phyloP scores from a whole-genome alignment of 345 rosid species.

The Gossypium rotundifolium region DNA sequence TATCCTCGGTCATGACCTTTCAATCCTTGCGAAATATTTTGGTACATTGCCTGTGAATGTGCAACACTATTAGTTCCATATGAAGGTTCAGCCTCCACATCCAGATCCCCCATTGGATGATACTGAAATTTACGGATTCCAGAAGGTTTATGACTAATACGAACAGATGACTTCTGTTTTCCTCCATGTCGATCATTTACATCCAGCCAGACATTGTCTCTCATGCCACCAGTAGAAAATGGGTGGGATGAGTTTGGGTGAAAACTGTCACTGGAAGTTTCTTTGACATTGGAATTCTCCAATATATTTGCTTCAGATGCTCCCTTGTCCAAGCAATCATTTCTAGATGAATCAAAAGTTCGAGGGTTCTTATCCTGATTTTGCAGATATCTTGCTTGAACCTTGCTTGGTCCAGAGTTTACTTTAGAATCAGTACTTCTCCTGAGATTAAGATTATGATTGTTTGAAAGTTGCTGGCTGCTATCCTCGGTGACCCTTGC shows the following conservation, averaged over 20 bases:
- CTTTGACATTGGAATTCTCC: conserved; percentile 29
- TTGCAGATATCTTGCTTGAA: conserved; percentile 23
- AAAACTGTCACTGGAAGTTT: conserved; percentile 30
- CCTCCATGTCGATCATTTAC: conserved; percentile 39
- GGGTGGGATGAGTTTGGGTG: conserved; percentile 24
- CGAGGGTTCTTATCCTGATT: conserved; percentile 33
- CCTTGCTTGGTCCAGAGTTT: conserved; percentile 25
- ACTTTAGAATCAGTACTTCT: conserved; percentile 34
- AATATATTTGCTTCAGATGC: conserved; percentile 21
- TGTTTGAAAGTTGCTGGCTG: conserved; percentile 31
- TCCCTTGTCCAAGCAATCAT: conserved; percentile 33
- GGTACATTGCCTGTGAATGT: conserved; percentile 25
- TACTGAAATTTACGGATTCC: conserved; percentile 71
- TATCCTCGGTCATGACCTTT: conserved; percentile 25
- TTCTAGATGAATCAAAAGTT: conserved; percentile 40
- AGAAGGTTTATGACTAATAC: conserved; percentile 35
- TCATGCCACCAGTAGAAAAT: conserved; percentile 25
- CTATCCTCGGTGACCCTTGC: conserved; percentile 26
- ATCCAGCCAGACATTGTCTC: conserved; percentile 43
- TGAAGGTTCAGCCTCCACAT: conserved; percentile 35
- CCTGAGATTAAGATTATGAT: conserved; percentile 42
- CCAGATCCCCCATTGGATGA: conserved; percentile 92
- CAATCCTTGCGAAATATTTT: conserved; percentile 32
- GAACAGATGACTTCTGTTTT: conserved; percentile 44
- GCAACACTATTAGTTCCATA: conserved; percentile 29